These are phyloP conservation scores for Wallacemonas collosoma DNA, from an alignment of 208 protist genomes.

Conservation along the genomic window DNA sequence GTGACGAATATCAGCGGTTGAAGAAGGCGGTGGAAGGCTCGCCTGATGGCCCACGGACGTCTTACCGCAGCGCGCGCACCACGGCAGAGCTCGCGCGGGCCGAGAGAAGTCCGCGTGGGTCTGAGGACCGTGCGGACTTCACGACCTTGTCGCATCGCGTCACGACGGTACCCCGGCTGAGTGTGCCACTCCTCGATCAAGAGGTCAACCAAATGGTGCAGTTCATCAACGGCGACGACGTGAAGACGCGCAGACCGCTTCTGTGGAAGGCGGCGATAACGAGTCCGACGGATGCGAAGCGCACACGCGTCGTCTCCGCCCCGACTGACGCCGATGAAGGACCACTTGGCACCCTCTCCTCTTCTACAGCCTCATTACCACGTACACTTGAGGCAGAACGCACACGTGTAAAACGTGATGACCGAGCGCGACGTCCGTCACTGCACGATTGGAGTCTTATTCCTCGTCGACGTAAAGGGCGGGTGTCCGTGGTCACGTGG, in stretches of 20 bases:
- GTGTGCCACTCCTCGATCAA: not conserved
- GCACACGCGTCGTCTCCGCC: not conserved
- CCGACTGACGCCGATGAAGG: too few relatives aligned
- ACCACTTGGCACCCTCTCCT: too few relatives aligned
- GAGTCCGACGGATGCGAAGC: not conserved
- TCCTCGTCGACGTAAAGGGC: not conserved
- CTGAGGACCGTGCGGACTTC: too few relatives aligned
- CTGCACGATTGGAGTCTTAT: not conserved
- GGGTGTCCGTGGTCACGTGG: constrained; percentile 1
- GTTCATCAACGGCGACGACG: not conserved
- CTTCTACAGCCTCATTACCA: too few relatives aligned
- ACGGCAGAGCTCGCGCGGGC: not conserved
- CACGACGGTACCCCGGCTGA: not conserved
- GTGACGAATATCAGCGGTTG: constrained; percentile 1
- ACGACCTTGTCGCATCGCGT: not conserved
- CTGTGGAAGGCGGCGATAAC: not conserved
- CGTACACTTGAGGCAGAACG: too few relatives aligned
- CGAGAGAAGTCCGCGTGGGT: too few relatives aligned
- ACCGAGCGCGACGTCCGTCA: too few relatives aligned
- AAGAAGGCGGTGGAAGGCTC: not conserved
- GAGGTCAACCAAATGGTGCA: not conserved
- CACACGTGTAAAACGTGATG: too few relatives aligned
- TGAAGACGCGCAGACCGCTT: not conserved
- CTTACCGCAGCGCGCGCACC: not conserved
- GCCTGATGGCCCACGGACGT: not conserved